Evolutionary conservation across 176 grass and related monocot genomes (phyloP).

Genomic region (Tuctoria greenei): DNA sequence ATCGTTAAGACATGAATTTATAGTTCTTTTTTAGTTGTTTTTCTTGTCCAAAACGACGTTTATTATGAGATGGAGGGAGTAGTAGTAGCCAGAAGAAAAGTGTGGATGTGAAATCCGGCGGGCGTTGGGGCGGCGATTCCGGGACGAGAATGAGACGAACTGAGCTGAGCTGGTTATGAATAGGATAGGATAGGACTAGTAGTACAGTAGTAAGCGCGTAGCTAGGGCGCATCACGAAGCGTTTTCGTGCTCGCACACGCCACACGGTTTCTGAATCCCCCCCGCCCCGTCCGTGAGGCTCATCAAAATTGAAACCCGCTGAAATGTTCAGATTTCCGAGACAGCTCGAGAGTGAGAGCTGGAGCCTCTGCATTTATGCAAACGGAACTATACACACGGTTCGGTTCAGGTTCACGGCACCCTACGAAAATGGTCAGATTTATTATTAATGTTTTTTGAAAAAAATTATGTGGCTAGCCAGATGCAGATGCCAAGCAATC

Average conservation of each 20-base stretch:
- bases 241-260: not conserved
- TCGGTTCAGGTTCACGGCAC: too few species aligned
- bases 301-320: not conserved
- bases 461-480: too few species aligned
- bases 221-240: not conserved
- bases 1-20: too few species aligned
- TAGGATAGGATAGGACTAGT: too few species aligned
- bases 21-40: too few species aligned
- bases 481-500: not conserved
- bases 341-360: not conserved
- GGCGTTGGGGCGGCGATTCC: slow-evolving; percentile 1
- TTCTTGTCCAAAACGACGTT: too few species aligned
- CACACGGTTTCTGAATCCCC: not conserved
- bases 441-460: not conserved
- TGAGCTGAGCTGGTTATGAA: not conserved
- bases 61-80: too few species aligned
- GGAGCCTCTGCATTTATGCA: not conserved
- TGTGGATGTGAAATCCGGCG: slow-evolving; percentile 5
- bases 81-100: not conserved
- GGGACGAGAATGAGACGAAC: not conserved
- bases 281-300: not conserved
- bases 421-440: too few species aligned
- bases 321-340: not conserved
- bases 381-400: too few species aligned
- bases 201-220: not conserved